These are phyloP conservation scores for Gossypium bickii DNA, from an alignment of 345 rosid species.

Conservation along the genomic window DNA sequence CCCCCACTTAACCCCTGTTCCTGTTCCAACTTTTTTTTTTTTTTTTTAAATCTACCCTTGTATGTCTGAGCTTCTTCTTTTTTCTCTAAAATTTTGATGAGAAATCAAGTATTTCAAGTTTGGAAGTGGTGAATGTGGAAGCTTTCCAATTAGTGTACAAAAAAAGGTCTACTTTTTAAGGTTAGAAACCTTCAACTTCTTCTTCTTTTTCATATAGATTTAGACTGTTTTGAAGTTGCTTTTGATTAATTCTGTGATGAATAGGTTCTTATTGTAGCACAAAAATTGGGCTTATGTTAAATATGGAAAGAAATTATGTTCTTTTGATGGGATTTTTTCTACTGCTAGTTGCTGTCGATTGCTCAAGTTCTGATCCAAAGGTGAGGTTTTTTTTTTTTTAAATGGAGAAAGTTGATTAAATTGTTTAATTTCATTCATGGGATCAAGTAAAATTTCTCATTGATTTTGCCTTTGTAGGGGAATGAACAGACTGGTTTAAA, in stretches of 20 bases:
- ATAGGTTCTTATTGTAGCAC: constrained; percentile 24
- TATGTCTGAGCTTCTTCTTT: background rate
- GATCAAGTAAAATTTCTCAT: constrained; percentile 6
- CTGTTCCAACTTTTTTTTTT: too few species aligned
- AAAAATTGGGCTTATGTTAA: constrained; percentile 25
- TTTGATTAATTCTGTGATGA: background rate
- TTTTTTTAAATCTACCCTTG: background rate
- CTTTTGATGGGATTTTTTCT: constrained; percentile 33
- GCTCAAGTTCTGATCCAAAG: constrained; percentile 31
- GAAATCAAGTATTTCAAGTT: background rate
- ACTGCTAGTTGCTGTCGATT: constrained; percentile 27
- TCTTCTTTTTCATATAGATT: background rate
- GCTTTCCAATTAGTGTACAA: background rate
- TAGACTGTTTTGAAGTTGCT: background rate
- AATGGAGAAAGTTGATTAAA: background rate
- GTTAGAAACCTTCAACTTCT: constrained; percentile 3
- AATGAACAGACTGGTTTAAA: constrained; percentile 18
- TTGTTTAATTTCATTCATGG: background rate
- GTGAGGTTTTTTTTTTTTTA: constrained; percentile 25
- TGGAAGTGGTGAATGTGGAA: background rate
- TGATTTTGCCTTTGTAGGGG: constrained; percentile 21
- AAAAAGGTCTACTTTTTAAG: background rate
- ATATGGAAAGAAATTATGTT: constrained; percentile 34
- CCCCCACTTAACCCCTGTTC: too few species aligned
- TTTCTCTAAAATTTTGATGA: background rate